Evolutionary conservation across 331 rosid genomes (phyloP).

Genomic region (Cydonia oblonga): DNA sequence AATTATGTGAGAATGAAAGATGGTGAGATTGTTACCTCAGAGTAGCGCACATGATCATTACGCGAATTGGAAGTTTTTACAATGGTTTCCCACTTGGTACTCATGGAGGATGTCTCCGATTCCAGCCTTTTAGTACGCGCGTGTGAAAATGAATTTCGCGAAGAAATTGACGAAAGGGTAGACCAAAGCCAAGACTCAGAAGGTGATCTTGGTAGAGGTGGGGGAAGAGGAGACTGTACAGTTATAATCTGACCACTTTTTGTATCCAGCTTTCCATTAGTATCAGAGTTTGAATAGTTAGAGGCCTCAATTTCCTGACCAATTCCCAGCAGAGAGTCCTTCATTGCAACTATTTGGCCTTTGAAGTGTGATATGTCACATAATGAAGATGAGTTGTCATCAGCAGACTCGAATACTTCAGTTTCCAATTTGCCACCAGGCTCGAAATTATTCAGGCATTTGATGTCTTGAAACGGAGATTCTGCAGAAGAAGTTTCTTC

Average conservation of each 20-base stretch:
- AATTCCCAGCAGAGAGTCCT: conserved; percentile 15
- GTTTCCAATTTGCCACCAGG: conserved; percentile 24
- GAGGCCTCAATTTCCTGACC: conserved; percentile 6
- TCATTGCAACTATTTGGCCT: conserved; percentile 21
- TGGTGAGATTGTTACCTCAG: conserved; percentile 63
- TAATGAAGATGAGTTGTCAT: conserved; percentile 18
- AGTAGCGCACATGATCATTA: conserved; percentile 67
- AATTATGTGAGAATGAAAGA: neutral
- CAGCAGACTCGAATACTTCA: conserved; percentile 19
- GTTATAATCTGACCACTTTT: conserved; percentile 22
- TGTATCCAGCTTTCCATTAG: conserved; percentile 13
- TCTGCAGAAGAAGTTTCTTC: conserved; percentile 22
- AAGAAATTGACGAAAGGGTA: conserved; percentile 49
- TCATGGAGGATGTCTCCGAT: conserved; percentile 30
- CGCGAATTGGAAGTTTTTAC: conserved; percentile 66
- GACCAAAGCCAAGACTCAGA: conserved; percentile 97
- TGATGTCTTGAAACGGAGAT: conserved; percentile 27
- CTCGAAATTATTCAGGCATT: conserved; percentile 25
- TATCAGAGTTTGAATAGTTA: conserved; percentile 13
- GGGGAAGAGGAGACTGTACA: conserved; percentile 42
- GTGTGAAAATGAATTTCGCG: conserved; percentile 27
- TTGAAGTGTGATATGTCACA: conserved; percentile 17
- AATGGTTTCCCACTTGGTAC: conserved; percentile 86
- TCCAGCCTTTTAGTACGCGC: conserved; percentile 26
- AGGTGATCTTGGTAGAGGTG: conserved; percentile 88